Base-by-base conservation (phyloP, 805 yeast species). In the Ogataea chonburiensis region DNA sequence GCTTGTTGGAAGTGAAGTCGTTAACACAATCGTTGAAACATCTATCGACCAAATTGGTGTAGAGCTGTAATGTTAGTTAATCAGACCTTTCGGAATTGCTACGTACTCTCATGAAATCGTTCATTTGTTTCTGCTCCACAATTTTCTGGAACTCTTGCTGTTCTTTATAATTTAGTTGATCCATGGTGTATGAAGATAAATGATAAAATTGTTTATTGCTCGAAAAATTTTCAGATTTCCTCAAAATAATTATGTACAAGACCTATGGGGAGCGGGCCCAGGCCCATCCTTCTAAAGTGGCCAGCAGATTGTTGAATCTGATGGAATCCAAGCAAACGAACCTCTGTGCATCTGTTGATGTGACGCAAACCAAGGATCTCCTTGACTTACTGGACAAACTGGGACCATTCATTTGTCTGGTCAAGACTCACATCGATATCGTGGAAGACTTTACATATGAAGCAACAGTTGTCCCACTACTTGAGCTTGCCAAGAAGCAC, bases 11-110 rank as follows among this genome's bases (percentile, higher is more conserved):
- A 40, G 99, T 93, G 79, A 93, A 91, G 65, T 93, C 98, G 64
- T 89, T 91, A 61, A 93, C 96, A 71, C 99, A 93, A 69, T 93
- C 98, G 43, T 79, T 78, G 72, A 93, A 93, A 72, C 99, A 93
- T 72, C 95, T 84, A 66, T 91, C 94, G 36, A 93, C 98, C 55
- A 93, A 76, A 61, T 84, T 83, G 48, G 98, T 88, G 77, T 93
- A 93, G 41, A 84, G 71, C 69, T 55, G 17, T 15, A 17, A 15
- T 12, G 15, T 26, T 37, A 26, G 40, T 24, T 23, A 15, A 23
- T 7, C 16, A 27, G 21, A 3, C 15, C 13, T 24, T 35, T 34
- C 28, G 10, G 9, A 25, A 34, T 34, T 16, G 17, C 7, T n/a
- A 65, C 69, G 42, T 51, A 78, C 78, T 63, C 93, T 83, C 98